Percentiles rank a stretch among this genome's conserved stretches.
Conservation (phyloP, 164 flowering plant genomes). For the Macadamia integrifolia region DNA sequence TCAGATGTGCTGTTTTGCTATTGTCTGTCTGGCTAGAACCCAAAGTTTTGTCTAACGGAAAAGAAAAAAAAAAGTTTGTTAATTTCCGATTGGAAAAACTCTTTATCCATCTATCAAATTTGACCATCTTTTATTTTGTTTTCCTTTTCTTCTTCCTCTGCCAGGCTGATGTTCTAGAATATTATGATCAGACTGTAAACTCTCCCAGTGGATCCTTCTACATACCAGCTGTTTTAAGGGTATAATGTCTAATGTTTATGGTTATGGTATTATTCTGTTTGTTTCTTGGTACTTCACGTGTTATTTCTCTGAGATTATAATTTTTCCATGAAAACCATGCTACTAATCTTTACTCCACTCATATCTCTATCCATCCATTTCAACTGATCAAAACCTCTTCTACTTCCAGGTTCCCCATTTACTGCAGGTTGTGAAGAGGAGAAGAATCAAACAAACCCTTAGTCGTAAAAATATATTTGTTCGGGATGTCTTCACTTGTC, state of each 20-base stretch:
- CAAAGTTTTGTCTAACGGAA: too few relatives aligned
- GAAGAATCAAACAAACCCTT: constrained; percentile 47
- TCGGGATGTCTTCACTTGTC: constrained; percentile 67
- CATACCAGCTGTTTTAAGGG: constrained; percentile 95
- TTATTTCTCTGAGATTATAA: background rate
- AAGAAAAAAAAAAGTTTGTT: too few relatives aligned
- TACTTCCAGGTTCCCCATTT: constrained; percentile 69
- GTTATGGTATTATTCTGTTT: background rate
- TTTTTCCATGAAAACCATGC: too few relatives aligned
- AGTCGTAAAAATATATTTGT: constrained; percentile 59
- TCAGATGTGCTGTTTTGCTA: too few relatives aligned
- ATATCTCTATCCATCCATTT: background rate
- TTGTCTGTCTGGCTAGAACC: too few relatives aligned
- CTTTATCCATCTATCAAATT: too few relatives aligned
- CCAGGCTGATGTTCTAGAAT: constrained; percentile 97
- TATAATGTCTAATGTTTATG: constrained; percentile 25
- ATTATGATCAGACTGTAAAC: constrained; percentile 85
- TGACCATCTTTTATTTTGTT: constrained; percentile 6
- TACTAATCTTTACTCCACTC: background rate
- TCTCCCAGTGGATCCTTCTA: constrained; percentile 83
- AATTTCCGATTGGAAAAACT: too few relatives aligned
- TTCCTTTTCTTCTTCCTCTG: background rate
- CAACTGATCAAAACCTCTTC: background rate
- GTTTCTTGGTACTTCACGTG: background rate
- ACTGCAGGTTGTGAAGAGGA: constrained; percentile 69